Conservation (phyloP, 2,329 filamentous ascomycete genomes). For the Aspergillus sojae region DNA sequence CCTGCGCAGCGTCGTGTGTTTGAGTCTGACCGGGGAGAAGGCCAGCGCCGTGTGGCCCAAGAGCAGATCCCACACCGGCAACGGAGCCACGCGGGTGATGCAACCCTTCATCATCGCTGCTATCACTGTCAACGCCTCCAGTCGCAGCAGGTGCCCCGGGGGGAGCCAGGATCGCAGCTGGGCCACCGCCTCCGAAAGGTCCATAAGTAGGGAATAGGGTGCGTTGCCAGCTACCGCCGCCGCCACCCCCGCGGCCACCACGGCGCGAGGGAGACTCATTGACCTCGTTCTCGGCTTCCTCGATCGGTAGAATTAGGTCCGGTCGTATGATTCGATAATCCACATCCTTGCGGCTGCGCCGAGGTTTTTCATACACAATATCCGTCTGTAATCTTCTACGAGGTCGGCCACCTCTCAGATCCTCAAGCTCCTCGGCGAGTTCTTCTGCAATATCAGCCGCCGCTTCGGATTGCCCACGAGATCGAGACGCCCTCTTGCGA, state of each 20-base stretch:
- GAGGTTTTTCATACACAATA: conserved; percentile 49
- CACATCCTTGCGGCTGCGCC: conserved; percentile 65
- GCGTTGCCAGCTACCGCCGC: conserved; percentile 67
- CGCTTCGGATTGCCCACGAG: conserved; percentile 47
- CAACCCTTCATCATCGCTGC: conserved; percentile 87
- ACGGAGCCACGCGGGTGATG: conserved; percentile 65
- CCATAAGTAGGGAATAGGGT: conserved; percentile 87
- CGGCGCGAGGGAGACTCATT: conserved; percentile 70
- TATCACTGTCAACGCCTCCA: conserved; percentile 87
- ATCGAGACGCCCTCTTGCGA: conserved; percentile 52
- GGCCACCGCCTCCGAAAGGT: conserved; percentile 83
- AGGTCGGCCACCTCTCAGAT: conserved; percentile 52
- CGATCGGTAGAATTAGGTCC: conserved; percentile 69
- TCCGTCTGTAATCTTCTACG: conserved; percentile 40
- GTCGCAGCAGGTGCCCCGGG: conserved; percentile 69
- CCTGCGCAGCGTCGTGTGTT: conserved; percentile 60
- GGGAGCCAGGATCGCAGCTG: conserved; percentile 70
- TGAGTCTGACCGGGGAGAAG: conserved; percentile 55
- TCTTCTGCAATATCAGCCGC: conserved; percentile 57
- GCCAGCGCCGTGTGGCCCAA: conserved; percentile 54
- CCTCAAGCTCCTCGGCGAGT: conserved; percentile 61
- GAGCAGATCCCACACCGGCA: conserved; percentile 58
- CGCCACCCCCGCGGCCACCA: conserved; percentile 61
- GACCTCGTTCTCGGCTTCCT: conserved; percentile 71
- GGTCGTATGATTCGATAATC: conserved; percentile 87